phyloP scores from a whole-genome alignment of 1,284 basidiomycete genomes.

The Amylostereum chailletii region DNA sequence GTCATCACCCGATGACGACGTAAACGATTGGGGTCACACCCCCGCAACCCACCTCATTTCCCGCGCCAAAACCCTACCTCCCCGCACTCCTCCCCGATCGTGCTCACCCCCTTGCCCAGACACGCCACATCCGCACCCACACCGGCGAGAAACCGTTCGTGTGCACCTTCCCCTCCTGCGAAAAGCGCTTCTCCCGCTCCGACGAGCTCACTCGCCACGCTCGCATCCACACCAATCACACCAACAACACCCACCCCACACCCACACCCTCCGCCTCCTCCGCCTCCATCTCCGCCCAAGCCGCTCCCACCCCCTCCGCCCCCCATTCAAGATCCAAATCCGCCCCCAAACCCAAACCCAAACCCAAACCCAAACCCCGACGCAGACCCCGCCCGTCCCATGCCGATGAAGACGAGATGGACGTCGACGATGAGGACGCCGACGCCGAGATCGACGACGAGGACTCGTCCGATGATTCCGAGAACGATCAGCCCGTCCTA shows the following conservation, averaged over 20 bases:
- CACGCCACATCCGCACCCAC: slow-evolving; percentile 95
- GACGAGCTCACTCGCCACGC: slow-evolving; percentile 97
- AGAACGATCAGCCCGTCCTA: slow-evolving; percentile 9
- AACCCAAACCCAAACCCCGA: slow-evolving; percentile 2
- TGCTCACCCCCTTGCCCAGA: slow-evolving; percentile 39
- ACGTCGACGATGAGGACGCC: slow-evolving; percentile 24
- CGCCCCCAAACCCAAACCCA: background rate
- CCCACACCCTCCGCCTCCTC: no score
- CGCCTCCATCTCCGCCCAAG: no score
- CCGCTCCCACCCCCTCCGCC: no score
- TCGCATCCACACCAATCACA: slow-evolving; percentile 78
- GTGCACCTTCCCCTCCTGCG: slow-evolving; percentile 91
- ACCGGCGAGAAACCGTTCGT: slow-evolving; percentile 97
- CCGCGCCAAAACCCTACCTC: no score
- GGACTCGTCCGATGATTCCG: background rate
- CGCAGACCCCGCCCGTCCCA: slow-evolving; percentile 11
- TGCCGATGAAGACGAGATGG: slow-evolving; percentile 20
- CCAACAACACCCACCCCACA: slow-evolving; percentile 10
- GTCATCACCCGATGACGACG: no score
- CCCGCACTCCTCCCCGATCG: no score
- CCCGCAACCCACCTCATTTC: no score
- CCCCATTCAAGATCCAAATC: no score
- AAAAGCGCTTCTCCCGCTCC: slow-evolving; percentile 95
- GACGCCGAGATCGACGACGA: slow-evolving; percentile 24
- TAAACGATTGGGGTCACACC: no score